phyloP scores from a whole-genome alignment of 2,329 filamentous ascomycete genomes.

The Colletotrichum salicis region DNA sequence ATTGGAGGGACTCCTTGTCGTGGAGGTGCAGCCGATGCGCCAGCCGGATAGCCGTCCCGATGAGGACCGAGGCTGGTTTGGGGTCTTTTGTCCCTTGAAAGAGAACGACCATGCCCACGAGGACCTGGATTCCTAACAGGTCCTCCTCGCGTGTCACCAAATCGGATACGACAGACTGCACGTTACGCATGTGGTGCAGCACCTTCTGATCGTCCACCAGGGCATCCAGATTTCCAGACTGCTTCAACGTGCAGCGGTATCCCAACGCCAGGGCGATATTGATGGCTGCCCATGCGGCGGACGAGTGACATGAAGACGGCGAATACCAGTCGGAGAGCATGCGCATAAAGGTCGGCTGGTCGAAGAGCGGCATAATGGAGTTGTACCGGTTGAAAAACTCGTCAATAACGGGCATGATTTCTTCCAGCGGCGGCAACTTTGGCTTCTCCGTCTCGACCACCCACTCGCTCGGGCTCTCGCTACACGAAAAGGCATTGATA shows the following conservation, averaged over 20 bases:
- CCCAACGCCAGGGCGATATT: constrained; percentile 52
- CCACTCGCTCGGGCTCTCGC: constrained; percentile 21
- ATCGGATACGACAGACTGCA: constrained; percentile 50
- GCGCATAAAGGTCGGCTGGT: constrained; percentile 48
- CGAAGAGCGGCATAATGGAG: constrained; percentile 49
- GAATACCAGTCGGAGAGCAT: constrained; percentile 50
- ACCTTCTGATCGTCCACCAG: constrained; percentile 35
- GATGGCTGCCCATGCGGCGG: constrained; percentile 48
- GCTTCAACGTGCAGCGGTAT: constrained; percentile 40
- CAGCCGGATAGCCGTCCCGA: constrained; percentile 51
- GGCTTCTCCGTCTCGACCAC: constrained; percentile 32
- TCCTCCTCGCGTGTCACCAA: constrained; percentile 51
- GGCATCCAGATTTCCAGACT: constrained; percentile 37
- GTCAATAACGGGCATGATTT: constrained; percentile 49
- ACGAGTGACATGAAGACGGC: constrained; percentile 31
- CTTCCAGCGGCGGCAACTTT: constrained; percentile 46
- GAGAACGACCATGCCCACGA: constrained; percentile 51
- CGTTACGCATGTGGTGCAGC: constrained; percentile 48
- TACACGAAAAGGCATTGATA: neutral
- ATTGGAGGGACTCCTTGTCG: constrained; percentile 39
- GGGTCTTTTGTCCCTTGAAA: constrained; percentile 51
- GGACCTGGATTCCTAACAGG: constrained; percentile 50
- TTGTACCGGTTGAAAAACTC: constrained; percentile 51
- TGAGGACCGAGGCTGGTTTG: constrained; percentile 49
- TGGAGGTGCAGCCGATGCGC: constrained; percentile 51